Base-by-base conservation (phyloP, 352 stramenopile species). In the Globisporangium heterothallicum region DNA sequence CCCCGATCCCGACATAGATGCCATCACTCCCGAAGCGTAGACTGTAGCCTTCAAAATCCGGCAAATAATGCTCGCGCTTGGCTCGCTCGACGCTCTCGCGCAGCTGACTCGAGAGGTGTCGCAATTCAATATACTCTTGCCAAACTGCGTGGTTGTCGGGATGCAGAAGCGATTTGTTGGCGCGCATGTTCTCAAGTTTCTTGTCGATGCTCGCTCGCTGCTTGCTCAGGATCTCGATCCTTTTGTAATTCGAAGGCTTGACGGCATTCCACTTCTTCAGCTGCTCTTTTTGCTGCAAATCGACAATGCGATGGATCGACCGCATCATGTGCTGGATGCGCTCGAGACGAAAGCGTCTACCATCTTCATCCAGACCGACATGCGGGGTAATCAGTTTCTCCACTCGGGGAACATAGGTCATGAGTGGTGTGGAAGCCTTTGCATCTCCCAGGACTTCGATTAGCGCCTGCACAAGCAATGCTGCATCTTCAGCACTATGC, bases 71-170 rank as follows among this genome's bases (percentile, higher is more conserved):
- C 35, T 84, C 63, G 35, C 75, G 79, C 59, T 90, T 90, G 30
- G 74, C 72, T 8, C 71, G 62, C 34, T 90, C 79, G n/a, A 88
- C 62, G 9, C 70, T 82, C 10, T 76, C 63, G 8, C 59, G 66
- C 35, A 90, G 53, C 42, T 88, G 74, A 8, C 70, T 78, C 4
- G 64, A 72, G 6, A 90, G 53, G 26, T 82, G 76, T 5, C 79
- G 77, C 10, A 90, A 46, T 43, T 90, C 79, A 40, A 87, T 73
- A 40, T 82, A 88, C 43, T 88, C 79, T n/a, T 73, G 61, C 76
- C 74, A 84, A 18, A 74, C 36, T 0, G 42, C 40, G 18, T 74
- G 66, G 30, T 86, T 84, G 7, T 78, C 73, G 4, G 72, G 75
- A 13, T 61, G 65, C 19, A 83, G 40, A 7, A 79, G 62, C n/a